A percentile compares a stretch with the other conserved stretches of the same genome.
Evolutionary conservation across 1,284 basidiomycete genomes (phyloP).

Genomic region (Gymnopus androsaceus): DNA sequence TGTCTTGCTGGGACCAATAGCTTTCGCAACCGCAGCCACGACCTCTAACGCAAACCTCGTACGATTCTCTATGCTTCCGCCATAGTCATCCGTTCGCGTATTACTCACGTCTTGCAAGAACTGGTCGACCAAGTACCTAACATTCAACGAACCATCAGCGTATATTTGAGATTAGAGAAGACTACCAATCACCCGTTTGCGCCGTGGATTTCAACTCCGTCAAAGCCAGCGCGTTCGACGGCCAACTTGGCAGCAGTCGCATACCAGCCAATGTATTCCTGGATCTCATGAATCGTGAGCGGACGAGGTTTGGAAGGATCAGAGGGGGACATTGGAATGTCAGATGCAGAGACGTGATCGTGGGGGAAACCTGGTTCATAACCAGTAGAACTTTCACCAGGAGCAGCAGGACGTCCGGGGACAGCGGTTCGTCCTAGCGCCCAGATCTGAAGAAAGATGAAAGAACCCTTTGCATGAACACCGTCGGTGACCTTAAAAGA

Average conservation of each 20-base stretch:
- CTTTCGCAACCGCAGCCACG: constrained; percentile 35
- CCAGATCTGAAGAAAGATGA: constrained; percentile 51
- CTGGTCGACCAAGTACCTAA: constrained; percentile 37
- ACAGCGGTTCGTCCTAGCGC: constrained; percentile 44
- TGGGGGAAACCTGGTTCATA: not conserved
- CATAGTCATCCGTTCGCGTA: constrained; percentile 51
- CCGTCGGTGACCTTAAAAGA: constrained; percentile 25
- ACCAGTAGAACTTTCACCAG: too few relatives aligned
- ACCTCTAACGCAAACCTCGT: constrained; percentile 44
- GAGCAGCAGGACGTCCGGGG: constrained; percentile 17
- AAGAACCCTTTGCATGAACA: constrained; percentile 42
- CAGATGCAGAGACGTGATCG: constrained; percentile 40
- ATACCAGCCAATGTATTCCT: constrained; percentile 36
- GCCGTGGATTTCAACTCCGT: constrained; percentile 40
- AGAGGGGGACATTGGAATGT: constrained; percentile 33
- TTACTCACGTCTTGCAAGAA: constrained; percentile 41
- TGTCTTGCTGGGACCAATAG: constrained; percentile 36
- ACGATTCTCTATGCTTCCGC: constrained; percentile 49
- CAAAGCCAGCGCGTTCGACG: constrained; percentile 41
- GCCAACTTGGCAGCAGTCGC: constrained; percentile 39
- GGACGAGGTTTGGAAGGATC: constrained; percentile 30
- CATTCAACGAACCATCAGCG: too few relatives aligned
- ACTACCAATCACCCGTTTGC: constrained; percentile 31
- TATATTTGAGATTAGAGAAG: too few relatives aligned
- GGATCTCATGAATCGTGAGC: constrained; percentile 38